These are phyloP conservation scores for Phalaenopsis aphrodite DNA, from an alignment of 106 monocot species.

Conservation along the genomic window DNA sequence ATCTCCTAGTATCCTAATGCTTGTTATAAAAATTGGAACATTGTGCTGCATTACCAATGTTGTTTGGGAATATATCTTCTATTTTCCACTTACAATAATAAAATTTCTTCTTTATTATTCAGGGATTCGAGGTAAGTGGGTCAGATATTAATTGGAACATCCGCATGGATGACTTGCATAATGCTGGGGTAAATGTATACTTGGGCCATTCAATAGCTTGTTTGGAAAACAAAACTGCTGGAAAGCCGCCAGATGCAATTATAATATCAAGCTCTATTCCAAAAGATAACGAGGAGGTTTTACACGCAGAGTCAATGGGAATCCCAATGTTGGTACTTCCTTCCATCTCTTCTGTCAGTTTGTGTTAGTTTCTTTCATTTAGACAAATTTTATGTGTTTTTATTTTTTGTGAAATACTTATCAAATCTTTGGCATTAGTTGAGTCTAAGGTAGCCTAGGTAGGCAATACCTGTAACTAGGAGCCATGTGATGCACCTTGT, in stretches of 20 bases:
- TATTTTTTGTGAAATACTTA: no score
- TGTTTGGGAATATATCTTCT: background rate
- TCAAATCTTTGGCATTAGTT: background rate
- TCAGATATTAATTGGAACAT: conserved; percentile 36
- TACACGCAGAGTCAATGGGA: conserved; percentile 24
- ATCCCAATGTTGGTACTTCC: conserved; percentile 31
- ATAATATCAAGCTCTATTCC: conserved; percentile 46
- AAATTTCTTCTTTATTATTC: background rate
- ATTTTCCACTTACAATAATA: background rate
- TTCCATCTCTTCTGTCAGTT: background rate
- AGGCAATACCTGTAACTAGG: background rate
- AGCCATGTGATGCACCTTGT: background rate
- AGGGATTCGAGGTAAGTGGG: conserved; percentile 51
- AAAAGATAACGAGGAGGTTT: conserved; percentile 33
- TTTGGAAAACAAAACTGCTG: conserved; percentile 13
- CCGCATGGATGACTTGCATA: conserved; percentile 19
- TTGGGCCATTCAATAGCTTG: conserved; percentile 26
- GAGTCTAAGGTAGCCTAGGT: background rate
- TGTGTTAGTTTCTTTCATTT: background rate
- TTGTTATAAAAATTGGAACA: no score
- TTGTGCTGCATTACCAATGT: background rate
- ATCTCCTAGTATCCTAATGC: no score
- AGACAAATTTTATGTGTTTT: background rate
- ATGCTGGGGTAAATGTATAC: conserved; percentile 29
- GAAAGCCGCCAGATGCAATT: conserved; percentile 18